Evolutionary conservation across 2,329 filamentous ascomycete species (phyloP).

Genomic region (Trematosphaeria pertusa): DNA sequence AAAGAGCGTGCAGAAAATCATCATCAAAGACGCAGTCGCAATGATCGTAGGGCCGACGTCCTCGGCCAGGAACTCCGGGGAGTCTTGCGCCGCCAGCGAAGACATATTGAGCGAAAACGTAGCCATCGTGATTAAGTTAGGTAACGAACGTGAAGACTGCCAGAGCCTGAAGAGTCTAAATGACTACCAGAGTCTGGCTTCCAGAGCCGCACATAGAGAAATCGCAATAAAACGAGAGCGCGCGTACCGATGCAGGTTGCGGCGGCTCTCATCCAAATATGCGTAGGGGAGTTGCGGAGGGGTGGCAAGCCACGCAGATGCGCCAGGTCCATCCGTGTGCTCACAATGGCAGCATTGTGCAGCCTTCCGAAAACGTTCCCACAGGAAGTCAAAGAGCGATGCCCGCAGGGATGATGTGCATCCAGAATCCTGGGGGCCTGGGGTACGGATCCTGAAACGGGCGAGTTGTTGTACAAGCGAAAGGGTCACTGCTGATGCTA

Average conservation of each 20-base stretch:
- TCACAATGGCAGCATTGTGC: slow-evolving; percentile 7
- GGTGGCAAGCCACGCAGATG: not conserved
- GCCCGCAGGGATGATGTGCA: slow-evolving; percentile 1
- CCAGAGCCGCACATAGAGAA: slow-evolving; percentile 3
- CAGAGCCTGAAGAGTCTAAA: slow-evolving; percentile 1
- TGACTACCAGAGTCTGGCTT: slow-evolving; percentile 7
- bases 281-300: not conserved
- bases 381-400: not conserved
- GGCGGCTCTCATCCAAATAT: slow-evolving; percentile 1
- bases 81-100: not conserved
- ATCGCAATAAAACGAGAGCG: not conserved
- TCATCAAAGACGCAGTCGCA: slow-evolving; percentile 19
- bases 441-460: slow-evolving; percentile 1
- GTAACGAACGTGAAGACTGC: not conserved
- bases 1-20: slow-evolving; percentile 22
- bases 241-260: not conserved
- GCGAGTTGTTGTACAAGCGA: not conserved
- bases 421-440: not conserved
- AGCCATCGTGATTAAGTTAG: not conserved
- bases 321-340: slow-evolving; percentile 2
- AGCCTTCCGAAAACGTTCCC: not conserved
- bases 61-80: slow-evolving; percentile 21
- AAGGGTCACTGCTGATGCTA: not conserved
- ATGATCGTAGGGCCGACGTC: slow-evolving; percentile 22
- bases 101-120: slow-evolving; percentile 1